Conservation (phyloP, 1,284 basidiomycete genomes). For the Cutaneotrichosporon mucoides region DNA sequence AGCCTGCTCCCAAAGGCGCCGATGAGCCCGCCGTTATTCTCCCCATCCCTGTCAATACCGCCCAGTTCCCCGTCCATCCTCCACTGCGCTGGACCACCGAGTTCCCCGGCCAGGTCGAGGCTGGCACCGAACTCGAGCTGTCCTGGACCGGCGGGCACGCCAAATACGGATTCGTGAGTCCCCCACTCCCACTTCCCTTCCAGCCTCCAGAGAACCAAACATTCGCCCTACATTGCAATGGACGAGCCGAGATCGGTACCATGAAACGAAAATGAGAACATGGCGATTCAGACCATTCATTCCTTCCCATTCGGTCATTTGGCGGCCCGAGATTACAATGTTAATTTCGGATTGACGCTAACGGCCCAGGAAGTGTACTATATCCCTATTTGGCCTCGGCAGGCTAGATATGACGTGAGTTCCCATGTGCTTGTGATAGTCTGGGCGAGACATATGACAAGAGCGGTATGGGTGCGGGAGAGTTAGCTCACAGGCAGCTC, state of each 20-base stretch:
- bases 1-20: background rate
- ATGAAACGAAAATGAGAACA: no score
- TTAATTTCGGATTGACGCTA: no score
- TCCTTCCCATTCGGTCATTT: no score
- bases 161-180: background rate
- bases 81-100: slow-evolving; percentile 13
- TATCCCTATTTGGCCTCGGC: slow-evolving; percentile 33
- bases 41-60: no score
- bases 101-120: slow-evolving; percentile 10
- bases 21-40: background rate
- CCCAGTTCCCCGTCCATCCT: background rate
- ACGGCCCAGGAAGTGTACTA: slow-evolving; percentile 26
- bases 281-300: no score
- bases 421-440: background rate
- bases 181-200: no score
- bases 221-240: no score
- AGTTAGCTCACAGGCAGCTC: slow-evolving; percentile 7
- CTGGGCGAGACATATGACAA: no score
- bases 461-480: no score
- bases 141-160: slow-evolving; percentile 31
- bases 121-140: slow-evolving; percentile 20
- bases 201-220: no score
- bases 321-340: no score
- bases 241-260: no score
- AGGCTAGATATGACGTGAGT: slow-evolving; percentile 27